A percentile compares a stretch with the other conserved stretches of the same genome.
These are phyloP conservation scores for Pseudonectria foliicola DNA, from an alignment of 2,329 filamentous ascomycete species.

Conservation along the genomic window DNA sequence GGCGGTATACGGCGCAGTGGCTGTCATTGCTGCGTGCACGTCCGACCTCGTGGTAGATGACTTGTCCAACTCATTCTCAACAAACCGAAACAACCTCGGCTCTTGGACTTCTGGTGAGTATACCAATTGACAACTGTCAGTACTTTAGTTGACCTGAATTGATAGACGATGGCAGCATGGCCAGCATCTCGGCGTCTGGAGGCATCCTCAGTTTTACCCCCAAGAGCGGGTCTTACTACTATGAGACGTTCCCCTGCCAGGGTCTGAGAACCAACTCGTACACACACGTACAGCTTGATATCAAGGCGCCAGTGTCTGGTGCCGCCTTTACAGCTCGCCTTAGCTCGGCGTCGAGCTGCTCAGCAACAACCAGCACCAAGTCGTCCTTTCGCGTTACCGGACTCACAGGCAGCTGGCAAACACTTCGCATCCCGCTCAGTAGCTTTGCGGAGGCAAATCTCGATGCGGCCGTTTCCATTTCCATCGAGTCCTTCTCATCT, in stretches of 20 bases:
- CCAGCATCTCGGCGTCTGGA: conserved; percentile 30
- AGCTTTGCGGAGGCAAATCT: conserved; percentile 43
- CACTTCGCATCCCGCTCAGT: conserved; percentile 42
- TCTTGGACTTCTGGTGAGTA: conserved; percentile 30
- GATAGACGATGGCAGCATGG: conserved; percentile 44
- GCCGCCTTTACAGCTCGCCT: conserved; percentile 29
- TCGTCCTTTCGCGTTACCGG: conserved; percentile 36
- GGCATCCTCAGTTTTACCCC: conserved; percentile 44
- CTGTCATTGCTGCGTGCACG: conserved; percentile 18
- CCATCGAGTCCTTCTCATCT: conserved; percentile 32
- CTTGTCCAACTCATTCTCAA: conserved; percentile 25
- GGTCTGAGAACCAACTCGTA: conserved; percentile 38
- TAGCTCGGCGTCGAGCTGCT: conserved; percentile 33
- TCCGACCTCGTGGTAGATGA: conserved; percentile 27
- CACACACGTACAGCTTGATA: conserved; percentile 31
- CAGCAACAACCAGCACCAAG: conserved; percentile 33
- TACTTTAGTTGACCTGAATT: conserved; percentile 4
- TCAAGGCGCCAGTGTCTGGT: conserved; percentile 15
- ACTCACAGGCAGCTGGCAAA: conserved; percentile 43
- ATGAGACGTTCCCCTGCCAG: conserved; percentile 44
- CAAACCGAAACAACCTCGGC: conserved; percentile 26
- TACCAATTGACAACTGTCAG: not conserved
- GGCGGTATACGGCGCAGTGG: conserved; percentile 7
- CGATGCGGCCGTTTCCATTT: conserved; percentile 38
- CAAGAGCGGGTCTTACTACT: conserved; percentile 43